Base-by-base conservation (phyloP, 2,329 filamentous ascomycete genomes). In the Stagonosporopsis rhizophila region DNA sequence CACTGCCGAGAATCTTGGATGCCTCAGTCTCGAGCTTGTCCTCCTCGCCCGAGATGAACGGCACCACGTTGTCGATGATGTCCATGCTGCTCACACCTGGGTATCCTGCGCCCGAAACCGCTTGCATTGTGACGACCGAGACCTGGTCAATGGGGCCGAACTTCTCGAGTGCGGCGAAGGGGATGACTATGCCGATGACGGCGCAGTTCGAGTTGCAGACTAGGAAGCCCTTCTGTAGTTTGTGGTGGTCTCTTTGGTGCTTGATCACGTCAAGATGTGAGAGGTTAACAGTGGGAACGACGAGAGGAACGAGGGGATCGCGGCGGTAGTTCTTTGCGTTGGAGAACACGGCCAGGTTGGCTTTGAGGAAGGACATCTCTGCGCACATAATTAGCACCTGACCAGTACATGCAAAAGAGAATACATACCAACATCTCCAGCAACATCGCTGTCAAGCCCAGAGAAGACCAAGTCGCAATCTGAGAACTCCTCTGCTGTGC, bases 161-260 rank as follows among this genome's bases (percentile, higher is more conserved):
- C 68, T 86, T 87, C 48, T 88, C 86, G 32, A 98, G 86, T 15
- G 94, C 94, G 11, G 92, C 92, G 72, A 97, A 94, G 22, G 95
- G 95, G 61, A 96, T 96, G 59, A 97, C 94, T 56, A 98, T 87
- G 44, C 94, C 94, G 69, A 98, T 96, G 71, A 97, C 94, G 53
- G 94, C 94, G 80, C 95, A 99, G 81, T 98, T 98, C 64, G 92
- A 96, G 82, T 98, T 98, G 85, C 94, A 98, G 58, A 97, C 92
- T 34, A 98, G 81, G 81, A 98, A 96, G 22, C 95, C 95, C 78
- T 90, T 92, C 60, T 89, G 81, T 40, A 96, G 82, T 25, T 81
- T 81, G 75, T 90, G 86, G 39, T 89, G 83, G 72, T 86, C 83
- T 60, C 91, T 85, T 80, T 98, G 94, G 78, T 96, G 88, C n/a